Evolutionary conservation across 768 basidiomycete genomes (phyloP), one percentile per base, ranked within the genome.

Genomic region (Tubosaeta brunneosetosa): DNA sequence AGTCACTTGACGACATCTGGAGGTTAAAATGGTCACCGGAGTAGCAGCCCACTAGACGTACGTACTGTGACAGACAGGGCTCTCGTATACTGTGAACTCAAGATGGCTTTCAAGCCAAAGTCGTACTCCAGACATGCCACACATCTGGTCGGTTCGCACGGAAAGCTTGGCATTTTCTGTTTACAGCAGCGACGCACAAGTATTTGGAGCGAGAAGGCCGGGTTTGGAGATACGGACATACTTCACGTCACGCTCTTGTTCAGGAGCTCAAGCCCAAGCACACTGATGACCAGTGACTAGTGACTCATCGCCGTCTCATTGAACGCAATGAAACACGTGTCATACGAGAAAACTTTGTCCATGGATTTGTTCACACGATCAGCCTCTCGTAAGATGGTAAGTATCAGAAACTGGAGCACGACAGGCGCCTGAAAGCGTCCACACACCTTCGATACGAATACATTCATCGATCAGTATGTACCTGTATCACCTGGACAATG

Each of bases 131-230:
- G 17, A 81, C 85, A 73, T 89, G 87, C 67, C 88, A 89, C 9
- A 79, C 83, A 2, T 73, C 82, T 0, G 85, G 57, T 77, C 78
- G 57, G 85, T 68, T 61, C 84, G 82, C 8, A 83, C 82, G 2
- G 77, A 77, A 42, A 25, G 29, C 29, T 29, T 29, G 6, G 29
- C 29, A 29, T 29, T 29, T 29, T 9, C 9, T 9, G 6, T 29
- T 29, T 29, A 9, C 29, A 4, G 2, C 29, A 29, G 29, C 4
- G 29, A 29, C 4, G 4, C 29, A 29, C 22, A 22, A 22, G 1
- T 22, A 3, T 22, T 22, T 22, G 22, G 22, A 22, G 22, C 22
- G 22, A 22, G 11, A 17, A 13, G 14, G 14, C 34, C 16, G 8
- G 34, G 34, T 36, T 36, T 36, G 34, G 34, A 36, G 3, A 36